These are phyloP conservation scores for Maudiozyma saulgeensis DNA, from an alignment of 805 yeast genomes.

Conservation along the genomic window DNA sequence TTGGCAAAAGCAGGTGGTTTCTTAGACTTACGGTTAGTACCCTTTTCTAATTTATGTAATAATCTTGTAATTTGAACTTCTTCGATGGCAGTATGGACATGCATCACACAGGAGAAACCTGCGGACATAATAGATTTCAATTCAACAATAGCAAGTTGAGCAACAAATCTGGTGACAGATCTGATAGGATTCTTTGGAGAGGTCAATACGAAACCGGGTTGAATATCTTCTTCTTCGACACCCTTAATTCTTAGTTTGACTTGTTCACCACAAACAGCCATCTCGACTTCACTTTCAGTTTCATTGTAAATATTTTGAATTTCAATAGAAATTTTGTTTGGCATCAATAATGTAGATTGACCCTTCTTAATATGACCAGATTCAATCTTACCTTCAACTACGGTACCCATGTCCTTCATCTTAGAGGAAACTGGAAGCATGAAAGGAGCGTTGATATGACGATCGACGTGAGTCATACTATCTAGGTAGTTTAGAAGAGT, in stretches of 20 bases:
- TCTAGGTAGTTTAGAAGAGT: conserved; percentile 85
- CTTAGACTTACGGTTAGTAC: conserved; percentile 92
- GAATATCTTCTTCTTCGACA: conserved; percentile 93
- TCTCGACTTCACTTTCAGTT: conserved; percentile 86
- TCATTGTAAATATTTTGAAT: conserved; percentile 84
- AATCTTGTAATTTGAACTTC: conserved; percentile 77
- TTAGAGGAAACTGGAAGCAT: conserved; percentile 94
- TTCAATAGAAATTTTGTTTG: conserved; percentile 76
- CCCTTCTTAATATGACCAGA: conserved; percentile 87
- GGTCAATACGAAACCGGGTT: conserved; percentile 84
- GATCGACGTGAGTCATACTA: conserved; percentile 65
- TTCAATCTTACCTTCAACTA: conserved; percentile 97
- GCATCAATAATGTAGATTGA: conserved; percentile 74
- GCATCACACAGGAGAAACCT: conserved; percentile 98
- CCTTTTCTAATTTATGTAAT: conserved; percentile 89
- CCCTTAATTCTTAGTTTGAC: conserved; percentile 89
- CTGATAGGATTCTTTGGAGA: conserved; percentile 82
- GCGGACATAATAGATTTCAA: conserved; percentile 87
- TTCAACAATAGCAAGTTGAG: conserved; percentile 95
- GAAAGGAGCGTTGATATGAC: conserved; percentile 89
- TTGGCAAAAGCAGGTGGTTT: conserved; percentile 97
- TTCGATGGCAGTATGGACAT: conserved; percentile 95
- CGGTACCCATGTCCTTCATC: conserved; percentile 94
- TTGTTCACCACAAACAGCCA: conserved; percentile 94
- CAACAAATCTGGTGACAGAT: conserved; percentile 84